Percentiles rank a stretch among this genome's conserved stretches.
Conservation (phyloP, 129 eudicot genomes). For the Apium graveolens region DNA sequence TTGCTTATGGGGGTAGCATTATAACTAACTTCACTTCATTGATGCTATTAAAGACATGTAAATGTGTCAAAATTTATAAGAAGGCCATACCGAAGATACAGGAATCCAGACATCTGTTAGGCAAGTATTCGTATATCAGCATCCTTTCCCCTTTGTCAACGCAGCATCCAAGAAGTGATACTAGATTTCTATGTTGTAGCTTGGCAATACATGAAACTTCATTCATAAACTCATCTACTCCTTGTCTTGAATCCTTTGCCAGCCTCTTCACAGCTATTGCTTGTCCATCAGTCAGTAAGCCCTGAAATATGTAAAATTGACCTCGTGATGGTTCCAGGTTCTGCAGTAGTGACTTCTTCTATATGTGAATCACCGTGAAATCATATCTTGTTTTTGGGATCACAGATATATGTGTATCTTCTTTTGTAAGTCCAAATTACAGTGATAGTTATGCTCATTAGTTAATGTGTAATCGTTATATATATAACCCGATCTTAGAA, state of each 20-base stretch:
- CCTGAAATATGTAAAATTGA: not conserved
- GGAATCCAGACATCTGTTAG: not conserved
- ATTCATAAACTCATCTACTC: slow-evolving; percentile 3
- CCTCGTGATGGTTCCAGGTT: not conserved
- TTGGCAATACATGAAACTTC: slow-evolving; percentile 9
- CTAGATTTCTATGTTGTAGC: slow-evolving; percentile 5
- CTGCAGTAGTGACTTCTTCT: not conserved
- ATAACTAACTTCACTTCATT: not conserved
- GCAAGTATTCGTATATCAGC: slow-evolving; percentile 3
- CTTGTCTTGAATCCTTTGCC: slow-evolving; percentile 10
- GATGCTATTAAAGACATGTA: not conserved
- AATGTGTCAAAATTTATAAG: not conserved
- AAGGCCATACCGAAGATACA: not conserved
- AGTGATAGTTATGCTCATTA: no score
- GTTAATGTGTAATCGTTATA: no score
- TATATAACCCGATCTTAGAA: no score
- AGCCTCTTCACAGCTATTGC: slow-evolving; percentile 9
- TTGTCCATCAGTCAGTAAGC: not conserved
- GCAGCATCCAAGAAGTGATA: slow-evolving; percentile 1
- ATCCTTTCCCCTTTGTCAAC: slow-evolving; percentile 4
- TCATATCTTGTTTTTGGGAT: not conserved
- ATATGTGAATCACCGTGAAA: not conserved
- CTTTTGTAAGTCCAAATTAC: no score
- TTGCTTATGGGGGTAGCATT: not conserved
- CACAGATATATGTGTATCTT: not conserved